Evolutionary conservation across 352 stramenopile genomes (phyloP), one percentile per base, ranked within the genome.

Genomic region (Aphanomyces stellatus): DNA sequence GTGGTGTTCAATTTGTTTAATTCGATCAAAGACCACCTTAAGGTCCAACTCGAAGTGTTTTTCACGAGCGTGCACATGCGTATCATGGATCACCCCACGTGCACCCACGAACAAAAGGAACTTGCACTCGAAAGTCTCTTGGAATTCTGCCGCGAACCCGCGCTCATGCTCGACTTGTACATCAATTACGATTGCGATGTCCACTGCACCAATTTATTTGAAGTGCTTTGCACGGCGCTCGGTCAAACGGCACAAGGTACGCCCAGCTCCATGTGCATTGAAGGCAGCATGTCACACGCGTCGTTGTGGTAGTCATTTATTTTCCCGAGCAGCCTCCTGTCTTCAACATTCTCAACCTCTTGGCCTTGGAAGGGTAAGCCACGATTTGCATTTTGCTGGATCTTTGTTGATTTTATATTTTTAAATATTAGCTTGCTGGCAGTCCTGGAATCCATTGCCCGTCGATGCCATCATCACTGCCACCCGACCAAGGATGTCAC

Each of bases 1-100:
- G 96, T 99, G 11, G 96, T 99, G 64, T 99, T 99, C 69, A 99
- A 99, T 73, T 81, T 99, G 13, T 99, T 99, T 78, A 98, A 99
- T 72, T 98, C 90, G 53, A 98, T 99, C 76, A 98, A 98, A 71
- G 93, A 98, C 72, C 93, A 99, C 67, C 72, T 99, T 6, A 99
- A 99, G 63, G 91, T 99, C 22, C 97, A 99, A 71, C 84, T 99
- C 40, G 97, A 99, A 76, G 95, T 99, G 0, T 99, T 99, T 71
- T 94, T 99, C 69, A 98, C 93, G 19, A 97, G 84, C 53, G 94
- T 99, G 24, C 96, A 99, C 78, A 90, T 99, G 76, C 81, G 94
- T 34, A 96, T 98, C 43, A 88, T 91, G 82, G 81, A 94, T 75
- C 88, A 77, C 30, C 82, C 80, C n/a, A 91, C 82, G 24, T 89